Evolutionary conservation across 495 filamentous ascomycete species (phyloP), one percentile per base, ranked within the genome.

Genomic region (Podospora fimiseda): DNA sequence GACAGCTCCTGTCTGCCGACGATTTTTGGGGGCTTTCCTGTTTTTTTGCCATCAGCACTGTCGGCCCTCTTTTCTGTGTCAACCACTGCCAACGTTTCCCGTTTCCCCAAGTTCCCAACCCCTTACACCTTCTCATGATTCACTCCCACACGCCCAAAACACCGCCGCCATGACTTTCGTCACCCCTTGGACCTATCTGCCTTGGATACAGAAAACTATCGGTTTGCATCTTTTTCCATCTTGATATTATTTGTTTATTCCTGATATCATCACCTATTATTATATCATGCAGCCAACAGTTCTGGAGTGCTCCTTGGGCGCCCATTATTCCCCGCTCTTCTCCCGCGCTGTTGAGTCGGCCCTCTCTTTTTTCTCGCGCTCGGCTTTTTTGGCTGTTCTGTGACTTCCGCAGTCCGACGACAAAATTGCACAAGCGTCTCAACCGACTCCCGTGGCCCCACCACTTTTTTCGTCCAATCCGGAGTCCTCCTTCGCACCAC

Each of bases 381-480:
- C 39, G 39, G 39, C 39, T 41, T 41, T 41, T 41, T 41, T 41
- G 13, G 11, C 13, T 14, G 39, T n/a, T n/a, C 39, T 18, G 13
- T 41, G 8, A 41, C 5, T n/a, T 41, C 5, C 8, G 39, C 13
- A 47, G 44, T 47, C 44, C 44, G 44, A 47, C 14, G 44, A 23
- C 20, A 23, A 47, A 23, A 23, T 20, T 23, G 44, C 44, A 47
- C 21, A 47, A 23, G 13, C 22, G 20, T 47, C 14, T 47, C 21
- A 30, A 36, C 33, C 44, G n/a, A 30, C 44, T 23, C 21, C 44
- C 23, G 14, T 22, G 11, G 21, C 44, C 44, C 44, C 44, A 23
- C 44, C 22, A 23, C 43, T 13, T 15, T 13, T 24, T 23, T 47
- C 44, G 19, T 47, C 44, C 44, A 47, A 47, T 47, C 44, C 44